Conservation (phyloP, 768 basidiomycete species). For the Boletus eberwhitei region DNA sequence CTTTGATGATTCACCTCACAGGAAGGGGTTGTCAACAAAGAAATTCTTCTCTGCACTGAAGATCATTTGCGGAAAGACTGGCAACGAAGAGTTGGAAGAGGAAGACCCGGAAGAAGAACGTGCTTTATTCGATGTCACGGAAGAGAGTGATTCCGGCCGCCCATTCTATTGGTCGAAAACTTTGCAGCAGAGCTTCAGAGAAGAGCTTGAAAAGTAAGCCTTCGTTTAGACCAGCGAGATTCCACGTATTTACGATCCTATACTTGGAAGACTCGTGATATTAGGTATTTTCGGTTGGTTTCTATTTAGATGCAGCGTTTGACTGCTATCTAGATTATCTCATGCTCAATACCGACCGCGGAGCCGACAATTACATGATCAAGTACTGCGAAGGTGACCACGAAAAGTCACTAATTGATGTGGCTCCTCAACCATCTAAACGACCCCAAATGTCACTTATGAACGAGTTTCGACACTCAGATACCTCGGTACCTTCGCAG, state of each 20-base stretch:
- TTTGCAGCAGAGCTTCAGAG: conserved; percentile 78
- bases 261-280: conserved; percentile 64
- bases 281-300: conserved; percentile 47
- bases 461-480: conserved; percentile 61
- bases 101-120: conserved; percentile 74
- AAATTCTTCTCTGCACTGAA: conserved; percentile 65
- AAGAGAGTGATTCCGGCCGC: conserved; percentile 49
- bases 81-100: conserved; percentile 70
- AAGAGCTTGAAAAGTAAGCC: conserved; percentile 82
- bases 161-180: conserved; percentile 82
- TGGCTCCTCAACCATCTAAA: conserved; percentile 69
- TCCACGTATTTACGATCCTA: conserved; percentile 9
- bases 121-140: conserved; percentile 62
- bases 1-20: conserved; percentile 79
- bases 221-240: not conserved
- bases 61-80: conserved; percentile 83
- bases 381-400: conserved; percentile 83
- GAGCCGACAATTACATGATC: conserved; percentile 90
- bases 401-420: conserved; percentile 73
- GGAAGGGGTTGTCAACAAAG: conserved; percentile 66
- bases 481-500: conserved; percentile 37
- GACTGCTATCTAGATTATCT: conserved; percentile 60
- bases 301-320: not conserved
- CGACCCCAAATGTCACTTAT: conserved; percentile 68
- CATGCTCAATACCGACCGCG: conserved; percentile 88